A percentile compares a stretch with the other conserved stretches of the same genome.
These are phyloP conservation scores for Chlamydomonas schloesseri DNA, from an alignment of 139 green algal species.

Conservation along the genomic window DNA sequence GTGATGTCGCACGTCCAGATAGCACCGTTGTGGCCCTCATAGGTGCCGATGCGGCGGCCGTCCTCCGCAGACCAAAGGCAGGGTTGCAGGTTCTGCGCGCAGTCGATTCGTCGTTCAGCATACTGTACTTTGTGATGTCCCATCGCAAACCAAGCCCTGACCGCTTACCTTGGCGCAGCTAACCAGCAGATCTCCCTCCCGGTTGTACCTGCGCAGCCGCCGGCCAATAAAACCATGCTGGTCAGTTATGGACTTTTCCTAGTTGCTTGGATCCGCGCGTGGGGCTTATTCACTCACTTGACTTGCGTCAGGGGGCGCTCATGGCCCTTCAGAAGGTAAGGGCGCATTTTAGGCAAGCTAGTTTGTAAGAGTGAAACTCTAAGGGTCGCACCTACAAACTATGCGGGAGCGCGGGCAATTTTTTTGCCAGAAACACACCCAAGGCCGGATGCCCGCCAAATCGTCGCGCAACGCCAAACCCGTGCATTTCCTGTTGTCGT, in stretches of 20 bases:
- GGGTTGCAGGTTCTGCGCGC: constrained; percentile 49
- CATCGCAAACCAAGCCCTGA: too few species aligned
- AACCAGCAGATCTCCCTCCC: constrained; percentile 96
- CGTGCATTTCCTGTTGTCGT: too few species aligned
- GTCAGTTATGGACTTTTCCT: neutral
- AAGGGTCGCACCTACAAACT: too few species aligned
- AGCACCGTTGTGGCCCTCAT: constrained; percentile 96
- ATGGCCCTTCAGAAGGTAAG: constrained; percentile 91
- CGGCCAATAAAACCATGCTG: neutral
- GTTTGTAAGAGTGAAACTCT: too few species aligned
- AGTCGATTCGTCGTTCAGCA: neutral
- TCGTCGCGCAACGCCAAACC: too few species aligned
- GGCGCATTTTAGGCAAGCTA: constrained; percentile 74
- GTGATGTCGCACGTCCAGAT: constrained; percentile 94
- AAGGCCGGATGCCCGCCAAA: too few species aligned
- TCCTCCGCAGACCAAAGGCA: constrained; percentile 96
- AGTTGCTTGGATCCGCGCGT: neutral
- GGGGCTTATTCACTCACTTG: constrained; percentile 65
- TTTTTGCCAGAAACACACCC: too few species aligned
- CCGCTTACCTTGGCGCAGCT: constrained; percentile 91
- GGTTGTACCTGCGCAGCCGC: constrained; percentile 90
- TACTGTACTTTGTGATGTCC: too few species aligned
- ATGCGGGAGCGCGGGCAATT: too few species aligned
- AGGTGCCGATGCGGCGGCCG: constrained; percentile 94
- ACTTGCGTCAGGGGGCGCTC: constrained; percentile 91